These are phyloP conservation scores for Psophocarpus tetragonolobus DNA, from an alignment of 306 rosid genomes.

Conservation along the genomic window DNA sequence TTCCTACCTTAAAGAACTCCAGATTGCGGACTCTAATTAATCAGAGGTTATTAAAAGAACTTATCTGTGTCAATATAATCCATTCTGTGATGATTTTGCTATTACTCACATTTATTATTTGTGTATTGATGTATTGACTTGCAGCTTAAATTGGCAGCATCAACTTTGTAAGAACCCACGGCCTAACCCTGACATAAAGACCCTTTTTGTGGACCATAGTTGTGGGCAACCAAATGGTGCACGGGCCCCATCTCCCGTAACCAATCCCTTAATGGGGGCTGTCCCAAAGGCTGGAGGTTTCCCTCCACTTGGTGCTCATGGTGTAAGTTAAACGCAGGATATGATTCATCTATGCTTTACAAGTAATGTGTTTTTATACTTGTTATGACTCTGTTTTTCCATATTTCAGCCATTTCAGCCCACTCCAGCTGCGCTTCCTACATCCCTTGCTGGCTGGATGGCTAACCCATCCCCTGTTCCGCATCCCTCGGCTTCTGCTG, in stretches of 20 bases:
- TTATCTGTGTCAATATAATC: conserved; percentile 14
- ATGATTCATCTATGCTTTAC: conserved; percentile 1
- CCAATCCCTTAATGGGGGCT: conserved; percentile 89
- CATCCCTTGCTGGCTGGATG: conserved; percentile 99
- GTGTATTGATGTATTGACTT: conserved; percentile 36
- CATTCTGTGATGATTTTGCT: conserved; percentile 12
- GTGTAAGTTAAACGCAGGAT: conserved; percentile 61
- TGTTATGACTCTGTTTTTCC: conserved; percentile 40
- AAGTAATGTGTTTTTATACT: background rate
- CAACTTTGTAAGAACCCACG: conserved; percentile 99
- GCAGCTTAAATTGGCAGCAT: conserved; percentile 99
- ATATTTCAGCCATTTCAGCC: conserved; percentile 90
- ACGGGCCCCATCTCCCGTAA: conserved; percentile 99
- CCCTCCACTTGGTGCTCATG: conserved; percentile 91
- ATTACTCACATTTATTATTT: conserved; percentile 23
- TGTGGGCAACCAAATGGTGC: conserved; percentile 99
- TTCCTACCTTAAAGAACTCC: conserved; percentile 93
- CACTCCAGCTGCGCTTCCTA: conserved; percentile 78
- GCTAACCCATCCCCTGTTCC: conserved; percentile 86
- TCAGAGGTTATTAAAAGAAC: conserved; percentile 72
- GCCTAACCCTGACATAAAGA: conserved; percentile 97
- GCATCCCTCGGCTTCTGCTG: conserved; percentile 94
- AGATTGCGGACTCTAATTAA: conserved; percentile 95
- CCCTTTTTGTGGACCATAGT: conserved; percentile 95
- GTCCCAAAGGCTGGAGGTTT: conserved; percentile 95